These are phyloP conservation scores for Calonectria fujianensis DNA, from an alignment of 2,329 filamentous ascomycete genomes.

Conservation along the genomic window DNA sequence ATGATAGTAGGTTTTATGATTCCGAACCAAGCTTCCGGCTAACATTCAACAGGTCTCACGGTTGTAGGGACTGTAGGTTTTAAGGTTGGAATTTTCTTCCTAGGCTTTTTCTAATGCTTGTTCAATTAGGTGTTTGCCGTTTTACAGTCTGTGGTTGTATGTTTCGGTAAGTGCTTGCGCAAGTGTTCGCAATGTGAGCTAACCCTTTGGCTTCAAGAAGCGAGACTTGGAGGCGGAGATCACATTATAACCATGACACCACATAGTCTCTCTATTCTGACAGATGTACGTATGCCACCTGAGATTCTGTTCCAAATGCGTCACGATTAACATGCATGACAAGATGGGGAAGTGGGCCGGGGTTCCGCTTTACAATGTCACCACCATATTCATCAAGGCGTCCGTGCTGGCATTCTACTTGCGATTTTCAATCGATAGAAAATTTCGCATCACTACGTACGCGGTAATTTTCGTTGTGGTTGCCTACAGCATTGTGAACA, in stretches of 20 bases:
- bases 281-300: not conserved
- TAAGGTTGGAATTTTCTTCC: not conserved
- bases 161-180: not conserved
- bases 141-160: not conserved
- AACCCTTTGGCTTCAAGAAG: not conserved
- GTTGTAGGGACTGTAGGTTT: not conserved
- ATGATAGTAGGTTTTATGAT: not conserved
- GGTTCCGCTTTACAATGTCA: conserved; percentile 1
- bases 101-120: not conserved
- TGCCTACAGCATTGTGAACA: conserved; percentile 9
- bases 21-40: not conserved
- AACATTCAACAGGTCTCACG: not conserved
- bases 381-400: not conserved
- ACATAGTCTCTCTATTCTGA: not conserved
- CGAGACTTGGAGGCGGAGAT: conserved; percentile 3
- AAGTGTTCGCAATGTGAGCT: not conserved
- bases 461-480: conserved; percentile 2
- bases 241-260: conserved; percentile 7
- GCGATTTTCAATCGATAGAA: not conserved
- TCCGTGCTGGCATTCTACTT: conserved; percentile 11
- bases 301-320: too few relatives aligned
- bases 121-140: not conserved
- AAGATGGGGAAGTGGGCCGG: conserved; percentile 11
- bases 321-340: not conserved
- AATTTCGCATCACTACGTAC: not conserved